Conservation (phyloP, 805 yeast genomes). For the Crinitomyces ghanaensis region DNA sequence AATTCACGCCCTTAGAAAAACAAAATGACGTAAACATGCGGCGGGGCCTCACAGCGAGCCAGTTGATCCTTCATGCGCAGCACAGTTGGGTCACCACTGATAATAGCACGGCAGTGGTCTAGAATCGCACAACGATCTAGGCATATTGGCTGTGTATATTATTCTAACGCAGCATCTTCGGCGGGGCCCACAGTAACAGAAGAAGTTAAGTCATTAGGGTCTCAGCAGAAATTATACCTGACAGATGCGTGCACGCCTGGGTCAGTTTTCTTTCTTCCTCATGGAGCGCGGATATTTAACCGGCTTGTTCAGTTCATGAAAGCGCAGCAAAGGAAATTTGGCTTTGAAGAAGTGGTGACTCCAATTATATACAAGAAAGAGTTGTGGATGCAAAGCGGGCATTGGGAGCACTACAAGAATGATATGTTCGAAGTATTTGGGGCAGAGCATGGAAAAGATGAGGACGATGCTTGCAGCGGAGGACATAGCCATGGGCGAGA, state of each 20-base stretch:
- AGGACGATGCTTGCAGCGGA: constrained; percentile 15
- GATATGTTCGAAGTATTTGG: constrained; percentile 89
- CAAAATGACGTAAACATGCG: too few relatives aligned
- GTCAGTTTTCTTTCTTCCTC: constrained; percentile 81
- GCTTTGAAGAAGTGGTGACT: constrained; percentile 85
- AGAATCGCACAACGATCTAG: background rate
- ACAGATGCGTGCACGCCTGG: constrained; percentile 84
- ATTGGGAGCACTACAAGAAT: constrained; percentile 88
- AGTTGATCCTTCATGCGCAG: too few relatives aligned
- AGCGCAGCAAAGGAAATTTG: constrained; percentile 65
- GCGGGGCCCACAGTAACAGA: constrained; percentile 1
- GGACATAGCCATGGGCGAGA: constrained; percentile 32
- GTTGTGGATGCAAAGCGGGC: constrained; percentile 88
- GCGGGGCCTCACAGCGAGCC: constrained; percentile 1
- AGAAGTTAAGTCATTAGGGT: constrained; percentile 35
- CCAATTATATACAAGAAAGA: constrained; percentile 77
- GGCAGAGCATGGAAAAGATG: constrained; percentile 24
- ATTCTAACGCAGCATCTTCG: constrained; percentile 1
- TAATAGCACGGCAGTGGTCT: background rate
- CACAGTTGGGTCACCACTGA: too few relatives aligned
- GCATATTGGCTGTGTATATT: background rate
- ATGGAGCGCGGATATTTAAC: constrained; percentile 81
- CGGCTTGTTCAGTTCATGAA: constrained; percentile 74
- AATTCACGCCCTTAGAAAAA: too few relatives aligned
- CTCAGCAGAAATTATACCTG: constrained; percentile 63